Evolutionary conservation across 2,329 filamentous ascomycete species (phyloP).

Genomic region (Metarhizium brunneum): DNA sequence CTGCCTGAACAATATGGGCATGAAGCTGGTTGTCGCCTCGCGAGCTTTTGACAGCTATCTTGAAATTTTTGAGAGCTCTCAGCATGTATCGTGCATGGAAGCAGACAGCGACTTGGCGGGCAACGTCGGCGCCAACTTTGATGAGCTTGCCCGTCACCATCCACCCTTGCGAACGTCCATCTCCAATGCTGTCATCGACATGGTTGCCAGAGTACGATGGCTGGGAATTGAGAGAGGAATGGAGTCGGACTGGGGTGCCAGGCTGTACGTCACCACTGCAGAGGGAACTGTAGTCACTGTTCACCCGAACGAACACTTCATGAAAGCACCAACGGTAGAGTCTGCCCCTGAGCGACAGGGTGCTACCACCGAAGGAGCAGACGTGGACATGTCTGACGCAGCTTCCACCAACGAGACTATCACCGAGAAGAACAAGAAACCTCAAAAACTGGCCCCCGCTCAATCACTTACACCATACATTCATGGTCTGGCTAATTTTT

Average conservation of each 20-base stretch:
- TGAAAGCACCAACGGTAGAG: conserved; percentile 16
- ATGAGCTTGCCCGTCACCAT: conserved; percentile 91
- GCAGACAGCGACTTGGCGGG: conserved; percentile 60
- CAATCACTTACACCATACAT: conserved; percentile 57
- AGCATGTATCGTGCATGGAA: conserved; percentile 78
- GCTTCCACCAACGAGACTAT: conserved; percentile 13
- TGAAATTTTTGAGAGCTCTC: conserved; percentile 90
- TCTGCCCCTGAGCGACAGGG: conserved; percentile 29
- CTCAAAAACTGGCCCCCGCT: conserved; percentile 14
- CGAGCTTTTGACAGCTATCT: conserved; percentile 79
- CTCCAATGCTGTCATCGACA: conserved; percentile 75
- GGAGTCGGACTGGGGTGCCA: conserved; percentile 64
- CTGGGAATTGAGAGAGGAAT: conserved; percentile 63
- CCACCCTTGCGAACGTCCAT: conserved; percentile 73
- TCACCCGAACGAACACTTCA: conserved; percentile 40
- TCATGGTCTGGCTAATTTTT: conserved; percentile 65
- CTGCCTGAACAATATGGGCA: conserved; percentile 78
- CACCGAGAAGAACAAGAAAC: conserved; percentile 9
- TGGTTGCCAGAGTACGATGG: conserved; percentile 73
- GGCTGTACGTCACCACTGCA: conserved; percentile 57
- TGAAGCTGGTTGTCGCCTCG: conserved; percentile 79
- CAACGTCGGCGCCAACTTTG: conserved; percentile 74
- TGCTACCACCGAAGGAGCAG: conserved; percentile 28
- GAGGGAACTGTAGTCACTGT: conserved; percentile 43
- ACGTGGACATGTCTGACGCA: conserved; percentile 59